Conservation (phyloP, 345 rosid genomes). For the Acer campestre region DNA sequence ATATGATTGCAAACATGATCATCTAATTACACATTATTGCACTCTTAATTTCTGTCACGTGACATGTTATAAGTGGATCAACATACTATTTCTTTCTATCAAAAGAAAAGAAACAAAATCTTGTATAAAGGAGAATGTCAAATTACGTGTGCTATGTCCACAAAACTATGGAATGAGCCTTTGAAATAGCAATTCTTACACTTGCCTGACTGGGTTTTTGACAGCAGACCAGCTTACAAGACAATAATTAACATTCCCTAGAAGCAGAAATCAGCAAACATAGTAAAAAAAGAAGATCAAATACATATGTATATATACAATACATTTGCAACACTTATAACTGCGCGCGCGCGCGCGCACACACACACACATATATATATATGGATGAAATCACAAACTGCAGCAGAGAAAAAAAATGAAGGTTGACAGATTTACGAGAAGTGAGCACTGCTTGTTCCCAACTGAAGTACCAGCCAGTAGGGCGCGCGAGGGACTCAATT, state of each 20-base stretch:
- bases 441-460: constrained; percentile 46
- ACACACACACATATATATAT: no score
- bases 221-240: background rate
- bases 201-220: background rate
- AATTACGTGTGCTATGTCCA: background rate
- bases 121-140: no score
- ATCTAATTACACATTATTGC: background rate
- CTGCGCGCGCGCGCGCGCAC: background rate
- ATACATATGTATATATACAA: background rate
- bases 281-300: background rate
- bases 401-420: background rate
- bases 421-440: constrained; percentile 47
- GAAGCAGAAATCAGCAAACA: background rate
- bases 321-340: background rate
- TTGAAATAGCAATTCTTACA: background rate
- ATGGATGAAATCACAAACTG: background rate
- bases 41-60: no score
- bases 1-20: background rate
- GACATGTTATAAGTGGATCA: background rate
- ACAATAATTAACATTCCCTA: background rate
- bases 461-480: background rate
- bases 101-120: no score
- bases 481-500: no score
- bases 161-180: background rate
- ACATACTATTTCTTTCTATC: no score